Evolutionary conservation across 177 flowering plant genomes (phyloP), one percentile per base, ranked within the genome.

Genomic region (Vitis hybrid): DNA sequence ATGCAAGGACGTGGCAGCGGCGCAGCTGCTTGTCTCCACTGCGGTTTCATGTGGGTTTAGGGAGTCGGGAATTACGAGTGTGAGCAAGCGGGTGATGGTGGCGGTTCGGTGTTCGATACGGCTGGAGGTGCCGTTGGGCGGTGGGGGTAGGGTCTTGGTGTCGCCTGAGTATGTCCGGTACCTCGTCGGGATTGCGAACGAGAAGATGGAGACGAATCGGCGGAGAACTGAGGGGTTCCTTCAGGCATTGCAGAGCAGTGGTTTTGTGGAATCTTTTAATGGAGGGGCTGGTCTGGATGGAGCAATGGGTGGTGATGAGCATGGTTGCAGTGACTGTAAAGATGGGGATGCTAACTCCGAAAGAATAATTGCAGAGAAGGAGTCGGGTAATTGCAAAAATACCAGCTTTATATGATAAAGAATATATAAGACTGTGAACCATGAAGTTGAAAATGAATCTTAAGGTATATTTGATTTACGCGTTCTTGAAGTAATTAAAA

Each of bases 61-160:
- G 50, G 98, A 94, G 71, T 88, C 92, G 10, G 97, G 97, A 21
- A 86, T 94, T 73, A 88, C 94, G 0, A 84, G 82, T 67, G 83
- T 77, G 0, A 67, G 78, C 64, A 90, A 86, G 78, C 82, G 97
- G 19, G 88, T 90, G 39, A 94, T 94, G 48, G 79, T 92, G 11
- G 97, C 88, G 1, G 81, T 92, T 2, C 81, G 97, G 39, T 88
- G 97, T 65, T 92, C 98, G 8, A 87, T 94, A n/a, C 72, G 97
- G 39, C 13, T 94, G 75, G 98, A 94, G 78, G 94, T 94, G 62
- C 97, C 97, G 15, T 70, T 94, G 66, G 97, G 98, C 3, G 77
- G 75, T 58, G 72, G 56, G 0, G 67, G 66, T 8, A 50, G 71
- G 65, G 59, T 92, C 31, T 69, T 86, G 85, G 98, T 90, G 61